Evolutionary conservation across 1,284 basidiomycete species (phyloP).

Genomic region (Irpex sp.): DNA sequence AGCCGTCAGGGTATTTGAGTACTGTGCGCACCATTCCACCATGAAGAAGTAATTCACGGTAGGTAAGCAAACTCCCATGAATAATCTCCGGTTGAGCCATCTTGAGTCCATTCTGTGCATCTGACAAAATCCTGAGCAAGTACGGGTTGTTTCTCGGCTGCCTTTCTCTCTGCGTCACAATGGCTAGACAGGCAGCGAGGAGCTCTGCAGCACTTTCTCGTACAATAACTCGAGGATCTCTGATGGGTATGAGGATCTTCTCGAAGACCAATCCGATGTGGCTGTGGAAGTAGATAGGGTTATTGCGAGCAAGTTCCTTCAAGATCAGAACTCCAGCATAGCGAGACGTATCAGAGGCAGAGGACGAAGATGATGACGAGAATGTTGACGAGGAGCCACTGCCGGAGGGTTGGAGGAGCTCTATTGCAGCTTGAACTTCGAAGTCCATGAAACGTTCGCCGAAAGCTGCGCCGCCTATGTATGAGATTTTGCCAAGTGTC

Average conservation of each 20-base stretch:
- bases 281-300: conserved; percentile 81
- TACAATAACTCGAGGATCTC: conserved; percentile 83
- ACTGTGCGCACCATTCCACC: conserved; percentile 76
- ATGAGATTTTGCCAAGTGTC: conserved; percentile 79
- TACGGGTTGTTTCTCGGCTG: conserved; percentile 59
- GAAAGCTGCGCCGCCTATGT: conserved; percentile 77
- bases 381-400: conserved; percentile 34
- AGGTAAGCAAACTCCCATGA: conserved; percentile 91
- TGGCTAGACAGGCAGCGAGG: conserved; percentile 85
- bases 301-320: conserved; percentile 87
- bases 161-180: conserved; percentile 72
- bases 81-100: conserved; percentile 82
- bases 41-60: conserved; percentile 88
- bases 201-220: conserved; percentile 91
- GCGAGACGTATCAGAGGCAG: conserved; percentile 27
- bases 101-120: conserved; percentile 86
- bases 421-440: conserved; percentile 80
- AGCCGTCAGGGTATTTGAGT: background rate
- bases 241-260: conserved; percentile 84
- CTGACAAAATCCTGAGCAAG: conserved; percentile 79
- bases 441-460: conserved; percentile 87
- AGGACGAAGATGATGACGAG: background rate
- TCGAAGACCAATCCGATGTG: conserved; percentile 87
- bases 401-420: conserved; percentile 75
- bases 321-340: conserved; percentile 87